Conservation (phyloP, 2,329 filamentous ascomycete genomes). For the Arachnopeziza araneosa region DNA sequence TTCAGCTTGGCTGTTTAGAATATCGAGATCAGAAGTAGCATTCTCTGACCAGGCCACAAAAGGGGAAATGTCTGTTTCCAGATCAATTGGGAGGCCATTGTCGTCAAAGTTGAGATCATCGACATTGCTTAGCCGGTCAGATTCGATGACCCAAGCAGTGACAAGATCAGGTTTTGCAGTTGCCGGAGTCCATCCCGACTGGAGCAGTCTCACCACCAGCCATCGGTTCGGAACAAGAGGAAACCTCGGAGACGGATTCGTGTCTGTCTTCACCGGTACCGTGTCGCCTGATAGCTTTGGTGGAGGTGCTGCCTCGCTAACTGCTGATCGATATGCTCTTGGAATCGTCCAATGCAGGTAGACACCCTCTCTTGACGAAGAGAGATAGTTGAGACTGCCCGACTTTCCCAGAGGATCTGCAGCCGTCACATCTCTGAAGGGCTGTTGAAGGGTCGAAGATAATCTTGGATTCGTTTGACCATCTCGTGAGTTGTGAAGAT, state of each 20-base stretch:
- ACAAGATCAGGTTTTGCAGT: neutral
- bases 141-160: slow-evolving; percentile 35
- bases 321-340: slow-evolving; percentile 30
- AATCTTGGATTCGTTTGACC: slow-evolving; percentile 5
- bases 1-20: slow-evolving; percentile 33
- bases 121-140: slow-evolving; percentile 31
- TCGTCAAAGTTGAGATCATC: slow-evolving; percentile 26
- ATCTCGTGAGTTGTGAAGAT: slow-evolving; percentile 35
- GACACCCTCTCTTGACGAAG: slow-evolving; percentile 33
- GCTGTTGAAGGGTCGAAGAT: slow-evolving; percentile 29
- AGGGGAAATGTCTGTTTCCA: slow-evolving; percentile 37
- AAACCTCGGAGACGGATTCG: slow-evolving; percentile 1
- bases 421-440: slow-evolving; percentile 31
- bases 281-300: neutral
- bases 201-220: slow-evolving; percentile 4
- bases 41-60: slow-evolving; percentile 28
- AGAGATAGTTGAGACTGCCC: slow-evolving; percentile 7
- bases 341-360: slow-evolving; percentile 41
- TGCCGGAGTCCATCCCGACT: slow-evolving; percentile 16
- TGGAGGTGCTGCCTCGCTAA: neutral
- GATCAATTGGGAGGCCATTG: slow-evolving; percentile 21
- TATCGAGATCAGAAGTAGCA: neutral
- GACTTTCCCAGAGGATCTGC: slow-evolving; percentile 3
- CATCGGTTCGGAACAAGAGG: slow-evolving; percentile 5
- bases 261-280: neutral